Evolutionary conservation across 2,329 filamentous ascomycete genomes (phyloP), one percentile per base, ranked within the genome.

Genomic region (Botrytis sinoallii): DNA sequence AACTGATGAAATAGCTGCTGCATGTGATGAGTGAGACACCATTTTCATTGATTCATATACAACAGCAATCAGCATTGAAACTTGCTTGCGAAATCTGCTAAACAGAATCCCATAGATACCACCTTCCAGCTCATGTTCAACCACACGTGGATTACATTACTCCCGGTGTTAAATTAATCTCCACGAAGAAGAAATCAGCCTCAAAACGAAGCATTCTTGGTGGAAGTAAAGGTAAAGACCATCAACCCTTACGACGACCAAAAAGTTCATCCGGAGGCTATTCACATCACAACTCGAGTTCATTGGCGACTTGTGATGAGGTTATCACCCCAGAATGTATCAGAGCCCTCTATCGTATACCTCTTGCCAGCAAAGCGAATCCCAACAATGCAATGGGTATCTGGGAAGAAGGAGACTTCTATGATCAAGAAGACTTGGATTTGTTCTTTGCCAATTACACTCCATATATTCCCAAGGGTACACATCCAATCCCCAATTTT

Each of bases 301-400:
- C 75, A 66, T 52, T 74, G 66, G 57, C 75, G 35, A 74, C 81
- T 64, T 91, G 89, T 78, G 85, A 87, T 75, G 79, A 81, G 35
- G 84, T 86, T 75, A 88, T 90, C 75, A 89, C 87, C 0, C 87
- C 88, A 0, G 83, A 84, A 63, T 91, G 89, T 77, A 82, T 88
- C 73, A 84, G 84, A 71, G 86, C 85, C 16, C 80, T 89, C n/a
- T 89, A 89, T 76, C 76, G 81, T 1, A 85, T 86, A 70, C 83
- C 86, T 22, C 76, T 82, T 16, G 84, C 83, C 10, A 79, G 80
- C 5, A 80, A 81, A 48, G 75, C 75, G 16, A 65, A 74, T 46
- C 70, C 73, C 10, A 83, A 83, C 77, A 89, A 88, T 78, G 84
- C 83, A 71, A 83, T 87, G 55, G 87, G 86, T 38, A 85, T 89